Base-by-base conservation (phyloP, 2,329 filamentous ascomycete genomes). In the Penicillium sp. region DNA sequence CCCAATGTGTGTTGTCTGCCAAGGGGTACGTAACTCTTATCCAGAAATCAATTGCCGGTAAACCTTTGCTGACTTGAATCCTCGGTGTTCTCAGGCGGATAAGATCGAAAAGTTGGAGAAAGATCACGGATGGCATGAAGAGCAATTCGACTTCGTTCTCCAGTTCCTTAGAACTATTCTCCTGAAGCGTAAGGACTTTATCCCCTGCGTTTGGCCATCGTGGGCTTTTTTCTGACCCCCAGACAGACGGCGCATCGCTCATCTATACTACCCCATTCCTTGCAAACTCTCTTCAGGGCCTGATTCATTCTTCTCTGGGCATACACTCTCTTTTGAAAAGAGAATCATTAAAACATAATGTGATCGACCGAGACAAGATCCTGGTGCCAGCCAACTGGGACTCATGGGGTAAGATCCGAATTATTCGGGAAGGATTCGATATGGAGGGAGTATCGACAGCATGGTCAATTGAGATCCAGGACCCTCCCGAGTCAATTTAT, bases 361-460 rank as follows among this genome's bases (percentile, higher is more conserved):
- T 95, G 58, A 94, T 95, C 62, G 94, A 94, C 75, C 84, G 93
- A 57, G 92, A 96, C 73, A 95, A 95, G 80, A 92, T 99, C 52
- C 82, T 97, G 5, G 89, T 99, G 0, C 93, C 93, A 1, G 89
- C 92, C 16, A 97, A 97, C 72, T 99, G 94, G 94, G 94, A 99
- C 74, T 97, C 92, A 0, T 97, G 91, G 90, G 92, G 91, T 57
- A 99, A 97, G 76, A 97, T 99, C 57, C 84, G 93, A 40, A 91
- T 97, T 42, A 80, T 97, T 28, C 85, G 91, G 51, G 94, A 96
- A 69, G 90, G 88, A 0, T 97, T 97, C 66, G 91, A 97, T 63
- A 90, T 95, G 22, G 94, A 99, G 77, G 83, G 84, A 14, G 82
- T 96, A 41, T 94, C 90, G 65, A 83, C 86, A 56, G 89, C 87